phyloP scores from a whole-genome alignment of 2,329 filamentous ascomycete species.

The Cladosporium sp. region DNA sequence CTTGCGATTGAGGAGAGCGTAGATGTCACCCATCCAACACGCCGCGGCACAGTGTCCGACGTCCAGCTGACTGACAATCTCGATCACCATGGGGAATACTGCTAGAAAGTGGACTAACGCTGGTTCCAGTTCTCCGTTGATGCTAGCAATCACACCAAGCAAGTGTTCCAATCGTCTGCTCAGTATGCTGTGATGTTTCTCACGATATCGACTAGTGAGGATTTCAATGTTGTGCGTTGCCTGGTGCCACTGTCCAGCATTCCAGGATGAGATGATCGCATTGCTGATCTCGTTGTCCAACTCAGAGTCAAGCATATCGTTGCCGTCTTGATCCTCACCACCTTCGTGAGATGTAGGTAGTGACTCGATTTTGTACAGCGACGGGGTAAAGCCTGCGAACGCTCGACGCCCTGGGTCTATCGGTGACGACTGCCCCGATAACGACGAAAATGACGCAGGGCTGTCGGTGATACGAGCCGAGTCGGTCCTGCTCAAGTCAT shows the following conservation, averaged over 20 bases:
- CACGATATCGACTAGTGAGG: not conserved
- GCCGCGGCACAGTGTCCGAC: constrained; percentile 32
- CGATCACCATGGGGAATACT: constrained; percentile 25
- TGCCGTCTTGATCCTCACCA: not conserved
- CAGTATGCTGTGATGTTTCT: not conserved
- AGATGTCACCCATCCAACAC: constrained; percentile 33
- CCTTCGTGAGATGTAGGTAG: not conserved
- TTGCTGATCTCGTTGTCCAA: constrained; percentile 21
- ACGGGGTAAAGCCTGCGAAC: not conserved
- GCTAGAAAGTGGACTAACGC: constrained; percentile 27
- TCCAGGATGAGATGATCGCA: constrained; percentile 26
- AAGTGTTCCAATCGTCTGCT: constrained; percentile 27
- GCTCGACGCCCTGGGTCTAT: not conserved
- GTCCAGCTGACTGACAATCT: constrained; percentile 25
- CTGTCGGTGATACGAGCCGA: not conserved
- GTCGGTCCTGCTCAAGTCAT: not conserved
- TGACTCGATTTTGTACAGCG: not conserved
- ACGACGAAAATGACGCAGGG: not conserved
- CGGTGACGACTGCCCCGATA: not conserved
- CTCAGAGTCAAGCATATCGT: not conserved
- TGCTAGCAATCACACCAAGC: constrained; percentile 29
- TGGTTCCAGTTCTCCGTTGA: constrained; percentile 26
- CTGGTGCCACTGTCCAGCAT: constrained; percentile 24
- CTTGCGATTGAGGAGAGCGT: constrained; percentile 27
- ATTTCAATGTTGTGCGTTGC: constrained; percentile 23